Conservation (phyloP, 768 basidiomycete genomes). For the Pholiota conissans region DNA sequence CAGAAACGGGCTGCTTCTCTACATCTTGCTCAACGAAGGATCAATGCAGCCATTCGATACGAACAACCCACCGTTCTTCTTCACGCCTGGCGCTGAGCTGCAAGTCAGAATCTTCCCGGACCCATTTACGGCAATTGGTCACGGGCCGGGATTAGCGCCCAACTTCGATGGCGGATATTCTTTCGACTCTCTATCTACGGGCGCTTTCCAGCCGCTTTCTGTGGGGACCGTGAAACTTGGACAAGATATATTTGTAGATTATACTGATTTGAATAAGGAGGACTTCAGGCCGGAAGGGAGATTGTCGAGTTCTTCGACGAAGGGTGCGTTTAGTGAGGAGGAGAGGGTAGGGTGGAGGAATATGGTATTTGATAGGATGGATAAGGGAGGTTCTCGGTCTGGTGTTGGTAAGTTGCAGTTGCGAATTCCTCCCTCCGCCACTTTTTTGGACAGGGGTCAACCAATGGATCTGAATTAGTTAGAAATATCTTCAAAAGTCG, state of each 20-base stretch:
- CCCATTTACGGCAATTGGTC: neutral
- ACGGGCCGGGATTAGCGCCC: neutral
- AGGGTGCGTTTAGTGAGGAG: no score
- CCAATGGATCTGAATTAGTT: no score
- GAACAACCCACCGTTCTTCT: neutral
- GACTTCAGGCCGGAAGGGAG: neutral
- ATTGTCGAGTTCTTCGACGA: no score
- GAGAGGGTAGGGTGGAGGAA: no score
- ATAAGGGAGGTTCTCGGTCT: no score
- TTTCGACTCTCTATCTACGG: neutral
- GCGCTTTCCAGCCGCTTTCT: neutral
- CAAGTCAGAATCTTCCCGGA: neutral
- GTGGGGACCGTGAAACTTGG: neutral
- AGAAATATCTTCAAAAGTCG: no score
- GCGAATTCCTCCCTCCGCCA: no score
- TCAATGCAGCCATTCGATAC: neutral
- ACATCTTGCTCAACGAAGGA: neutral
- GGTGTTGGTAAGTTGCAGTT: no score
- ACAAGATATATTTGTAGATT: neutral
- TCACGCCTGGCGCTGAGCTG: neutral
- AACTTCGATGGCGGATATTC: neutral
- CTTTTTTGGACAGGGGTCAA: no score
- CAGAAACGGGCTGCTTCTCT: neutral
- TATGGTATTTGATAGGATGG: no score
- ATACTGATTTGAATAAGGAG: neutral